Percentiles rank a stretch among this genome's conserved stretches.
These are phyloP conservation scores for Kingdonia uniflora DNA, from an alignment of 164 flowering plant genomes.

Conservation along the genomic window DNA sequence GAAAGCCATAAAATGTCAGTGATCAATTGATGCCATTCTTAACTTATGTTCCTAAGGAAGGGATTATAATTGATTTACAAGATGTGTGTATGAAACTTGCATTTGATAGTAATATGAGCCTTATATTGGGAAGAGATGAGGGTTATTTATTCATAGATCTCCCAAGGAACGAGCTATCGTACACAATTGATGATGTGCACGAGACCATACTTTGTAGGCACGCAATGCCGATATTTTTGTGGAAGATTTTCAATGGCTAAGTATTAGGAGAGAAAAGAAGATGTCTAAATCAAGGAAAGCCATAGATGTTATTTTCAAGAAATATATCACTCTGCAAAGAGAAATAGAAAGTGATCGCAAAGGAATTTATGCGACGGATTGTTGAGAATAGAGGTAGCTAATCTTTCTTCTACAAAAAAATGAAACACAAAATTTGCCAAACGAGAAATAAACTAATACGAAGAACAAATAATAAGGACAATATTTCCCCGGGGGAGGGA, in stretches of 20 bases:
- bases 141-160: slow-evolving; percentile 22
- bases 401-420: too few species aligned
- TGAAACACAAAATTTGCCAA: too few species aligned
- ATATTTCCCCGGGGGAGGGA: too few species aligned
- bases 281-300: slow-evolving; percentile 14
- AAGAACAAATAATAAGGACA: too few species aligned
- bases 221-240: slow-evolving; percentile 17
- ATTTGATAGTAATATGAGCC: slow-evolving; percentile 4
- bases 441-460: too few species aligned
- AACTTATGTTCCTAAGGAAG: slow-evolving; percentile 8
- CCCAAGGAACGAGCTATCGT: slow-evolving; percentile 16
- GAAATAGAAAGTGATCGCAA: too few species aligned
- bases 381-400: too few species aligned
- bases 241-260: slow-evolving; percentile 35
- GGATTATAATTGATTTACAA: slow-evolving; percentile 20
- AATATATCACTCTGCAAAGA: too few species aligned
- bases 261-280: slow-evolving; percentile 30
- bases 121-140: slow-evolving; percentile 11
- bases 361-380: too few species aligned
- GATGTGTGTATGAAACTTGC: slow-evolving; percentile 21
- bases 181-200: slow-evolving; percentile 21
- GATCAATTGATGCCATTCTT: slow-evolving; percentile 29
- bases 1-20: slow-evolving; percentile 12
- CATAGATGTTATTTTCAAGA: slow-evolving; percentile 9
- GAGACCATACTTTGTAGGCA: slow-evolving; percentile 23